Evolutionary conservation across 2,329 filamentous ascomycete species (phyloP).

Genomic region (Tolypocladium paradoxum): DNA sequence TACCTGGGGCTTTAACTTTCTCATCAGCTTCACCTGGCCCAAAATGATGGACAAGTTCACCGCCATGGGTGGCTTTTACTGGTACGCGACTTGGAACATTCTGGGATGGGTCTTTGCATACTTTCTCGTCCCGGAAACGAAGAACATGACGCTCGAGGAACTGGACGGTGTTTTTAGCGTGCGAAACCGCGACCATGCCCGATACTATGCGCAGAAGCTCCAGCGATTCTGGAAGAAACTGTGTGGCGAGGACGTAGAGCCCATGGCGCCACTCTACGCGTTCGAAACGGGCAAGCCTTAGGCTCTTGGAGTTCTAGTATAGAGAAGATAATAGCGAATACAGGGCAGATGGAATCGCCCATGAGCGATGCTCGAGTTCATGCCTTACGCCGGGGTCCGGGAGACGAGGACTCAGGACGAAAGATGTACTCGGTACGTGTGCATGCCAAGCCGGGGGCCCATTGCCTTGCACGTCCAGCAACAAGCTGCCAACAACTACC

Average conservation of each 20-base stretch:
- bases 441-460: no score
- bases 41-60: conserved; percentile 11
- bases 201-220: conserved; percentile 19
- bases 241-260: conserved; percentile 15
- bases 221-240: conserved; percentile 22
- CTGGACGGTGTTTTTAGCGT: conserved; percentile 22
- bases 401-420: no score
- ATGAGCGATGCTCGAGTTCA: no score
- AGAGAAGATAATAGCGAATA: not conserved
- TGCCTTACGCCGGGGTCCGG: no score
- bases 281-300: not conserved
- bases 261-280: conserved; percentile 18
- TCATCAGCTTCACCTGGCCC: conserved; percentile 25
- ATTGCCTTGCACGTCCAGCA: no score
- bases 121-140: conserved; percentile 24
- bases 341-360: no score
- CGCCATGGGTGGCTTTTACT: conserved; percentile 25
- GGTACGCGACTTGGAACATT: conserved; percentile 26
- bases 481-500: no score
- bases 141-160: conserved; percentile 22
- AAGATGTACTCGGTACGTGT: no score
- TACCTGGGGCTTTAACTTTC: conserved; percentile 29
- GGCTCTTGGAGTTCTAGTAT: not conserved
- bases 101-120: conserved; percentile 22
- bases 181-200: conserved; percentile 17